Percentiles rank a stretch among this genome's conserved stretches.
Evolutionary conservation across 495 filamentous ascomycete genomes (phyloP).

Genomic region (Filosporella fistucella): DNA sequence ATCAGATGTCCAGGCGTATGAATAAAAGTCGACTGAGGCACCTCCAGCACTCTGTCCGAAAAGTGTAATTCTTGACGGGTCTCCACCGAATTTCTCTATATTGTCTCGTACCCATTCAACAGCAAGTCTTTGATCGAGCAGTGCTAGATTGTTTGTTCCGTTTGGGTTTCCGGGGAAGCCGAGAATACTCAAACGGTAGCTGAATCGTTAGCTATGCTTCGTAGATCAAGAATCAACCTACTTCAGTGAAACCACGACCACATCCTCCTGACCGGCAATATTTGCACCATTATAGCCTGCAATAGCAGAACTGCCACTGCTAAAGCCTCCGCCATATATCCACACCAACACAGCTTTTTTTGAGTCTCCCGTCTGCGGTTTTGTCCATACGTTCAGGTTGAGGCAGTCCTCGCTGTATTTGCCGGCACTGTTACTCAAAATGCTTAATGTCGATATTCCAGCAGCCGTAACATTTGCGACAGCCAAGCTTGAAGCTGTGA

Average conservation of each 20-base stretch:
- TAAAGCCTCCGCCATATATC: slow-evolving; percentile 34
- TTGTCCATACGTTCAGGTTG: slow-evolving; percentile 43
- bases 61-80: slow-evolving; percentile 31
- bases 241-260: slow-evolving; percentile 60
- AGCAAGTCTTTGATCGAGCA: slow-evolving; percentile 53
- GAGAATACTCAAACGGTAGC: slow-evolving; percentile 34
- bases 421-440: background rate
- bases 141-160: slow-evolving; percentile 12
- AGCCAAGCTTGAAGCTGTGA: background rate
- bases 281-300: slow-evolving; percentile 35
- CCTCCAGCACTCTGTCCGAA: slow-evolving; percentile 43
- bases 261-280: slow-evolving; percentile 39
- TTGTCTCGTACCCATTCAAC: slow-evolving; percentile 58
- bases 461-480: slow-evolving; percentile 12
- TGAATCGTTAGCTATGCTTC: slow-evolving; percentile 34
- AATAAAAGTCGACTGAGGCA: slow-evolving; percentile 43
- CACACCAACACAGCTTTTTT: slow-evolving; percentile 36
- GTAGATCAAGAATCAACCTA: slow-evolving; percentile 26
- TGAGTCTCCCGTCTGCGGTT: slow-evolving; percentile 26
- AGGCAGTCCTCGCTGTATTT: slow-evolving; percentile 48
- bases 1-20: slow-evolving; percentile 40
- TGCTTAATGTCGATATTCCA: background rate
- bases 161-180: slow-evolving; percentile 18
- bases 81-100: slow-evolving; percentile 48
- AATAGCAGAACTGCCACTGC: slow-evolving; percentile 27